Conservation (phyloP, 805 yeast species). For the Suhomyces faveliae region DNA sequence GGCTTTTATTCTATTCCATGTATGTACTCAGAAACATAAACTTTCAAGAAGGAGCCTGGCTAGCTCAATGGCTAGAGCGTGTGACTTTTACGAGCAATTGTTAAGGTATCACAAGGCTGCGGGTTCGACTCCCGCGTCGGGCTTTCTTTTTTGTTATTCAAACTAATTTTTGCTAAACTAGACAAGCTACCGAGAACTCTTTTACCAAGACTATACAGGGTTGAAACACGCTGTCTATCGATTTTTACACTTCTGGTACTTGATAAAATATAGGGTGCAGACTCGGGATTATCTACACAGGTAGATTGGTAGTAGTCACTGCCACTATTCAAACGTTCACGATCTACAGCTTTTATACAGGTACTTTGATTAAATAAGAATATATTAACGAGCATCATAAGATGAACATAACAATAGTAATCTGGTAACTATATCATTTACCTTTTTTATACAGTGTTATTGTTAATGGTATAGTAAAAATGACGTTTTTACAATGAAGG, state of each 20-base stretch:
- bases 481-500: not conserved
- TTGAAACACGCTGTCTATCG: too few relatives aligned
- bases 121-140: constrained; percentile 14
- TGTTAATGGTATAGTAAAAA: constrained; percentile 1
- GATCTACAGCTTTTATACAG: too few relatives aligned
- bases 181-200: too few relatives aligned
- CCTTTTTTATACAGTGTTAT: constrained; percentile 2
- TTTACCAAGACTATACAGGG: too few relatives aligned
- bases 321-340: too few relatives aligned
- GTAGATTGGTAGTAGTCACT: too few relatives aligned
- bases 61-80: constrained; percentile 14
- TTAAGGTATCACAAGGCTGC: constrained; percentile 11
- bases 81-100: constrained; percentile 8
- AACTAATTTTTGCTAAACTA: too few relatives aligned
- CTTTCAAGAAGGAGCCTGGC: constrained; percentile 7
- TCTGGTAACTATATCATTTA: constrained; percentile 3
- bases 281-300: too few relatives aligned
- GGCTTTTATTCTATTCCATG: too few relatives aligned
- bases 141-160: constrained; percentile 3
- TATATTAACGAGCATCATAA: constrained; percentile 1
- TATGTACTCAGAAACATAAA: not conserved
- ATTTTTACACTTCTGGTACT: too few relatives aligned
- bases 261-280: not conserved
- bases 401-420: constrained; percentile 4
- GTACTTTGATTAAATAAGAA: not conserved